A percentile compares a stretch with the other conserved stretches of the same genome.
Evolutionary conservation across 768 basidiomycete genomes (phyloP).

Genomic region (Fomitopsis serialis): DNA sequence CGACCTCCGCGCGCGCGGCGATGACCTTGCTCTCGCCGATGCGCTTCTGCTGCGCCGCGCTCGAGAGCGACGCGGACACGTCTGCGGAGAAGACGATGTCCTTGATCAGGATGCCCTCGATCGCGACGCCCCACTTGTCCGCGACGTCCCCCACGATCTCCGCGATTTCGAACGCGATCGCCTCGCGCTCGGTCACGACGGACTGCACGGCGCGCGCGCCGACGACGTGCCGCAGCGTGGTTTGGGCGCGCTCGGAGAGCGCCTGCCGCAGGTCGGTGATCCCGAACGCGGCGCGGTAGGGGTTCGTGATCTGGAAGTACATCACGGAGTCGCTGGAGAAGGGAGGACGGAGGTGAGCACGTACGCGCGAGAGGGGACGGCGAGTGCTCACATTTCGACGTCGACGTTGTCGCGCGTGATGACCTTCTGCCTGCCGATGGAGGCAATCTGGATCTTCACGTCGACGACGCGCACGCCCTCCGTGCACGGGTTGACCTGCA

Average conservation of each 20-base stretch:
- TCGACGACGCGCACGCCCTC: slow-evolving; percentile 84
- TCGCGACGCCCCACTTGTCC: slow-evolving; percentile 95
- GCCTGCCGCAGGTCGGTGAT: slow-evolving; percentile 87
- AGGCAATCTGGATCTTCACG: slow-evolving; percentile 92
- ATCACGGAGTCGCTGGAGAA: slow-evolving; percentile 85
- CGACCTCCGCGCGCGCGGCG: slow-evolving; percentile 93
- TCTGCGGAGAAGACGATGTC: slow-evolving; percentile 92
- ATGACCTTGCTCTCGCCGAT: slow-evolving; percentile 97
- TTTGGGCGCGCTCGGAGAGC: slow-evolving; percentile 82
- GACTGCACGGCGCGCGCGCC: slow-evolving; percentile 93
- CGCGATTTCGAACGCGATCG: slow-evolving; percentile 93
- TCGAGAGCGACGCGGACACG: slow-evolving; percentile 85
- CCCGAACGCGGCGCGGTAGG: slow-evolving; percentile 92
- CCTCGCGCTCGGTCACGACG: slow-evolving; percentile 95
- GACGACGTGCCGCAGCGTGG: slow-evolving; percentile 95
- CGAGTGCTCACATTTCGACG: slow-evolving; percentile 70
- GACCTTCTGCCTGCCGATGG: slow-evolving; percentile 83
- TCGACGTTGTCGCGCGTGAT: slow-evolving; percentile 97
- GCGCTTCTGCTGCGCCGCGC: slow-evolving; percentile 95
- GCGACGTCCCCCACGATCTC: slow-evolving; percentile 91
- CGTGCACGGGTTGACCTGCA: slow-evolving; percentile 91
- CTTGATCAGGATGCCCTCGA: slow-evolving; percentile 94
- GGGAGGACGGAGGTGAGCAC: slow-evolving; percentile 9
- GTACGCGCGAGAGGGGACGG: neutral
- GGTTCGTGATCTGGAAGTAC: slow-evolving; percentile 86